Evolutionary conservation across 805 yeast species (phyloP).

Genomic region (Candida vartiovaarae): DNA sequence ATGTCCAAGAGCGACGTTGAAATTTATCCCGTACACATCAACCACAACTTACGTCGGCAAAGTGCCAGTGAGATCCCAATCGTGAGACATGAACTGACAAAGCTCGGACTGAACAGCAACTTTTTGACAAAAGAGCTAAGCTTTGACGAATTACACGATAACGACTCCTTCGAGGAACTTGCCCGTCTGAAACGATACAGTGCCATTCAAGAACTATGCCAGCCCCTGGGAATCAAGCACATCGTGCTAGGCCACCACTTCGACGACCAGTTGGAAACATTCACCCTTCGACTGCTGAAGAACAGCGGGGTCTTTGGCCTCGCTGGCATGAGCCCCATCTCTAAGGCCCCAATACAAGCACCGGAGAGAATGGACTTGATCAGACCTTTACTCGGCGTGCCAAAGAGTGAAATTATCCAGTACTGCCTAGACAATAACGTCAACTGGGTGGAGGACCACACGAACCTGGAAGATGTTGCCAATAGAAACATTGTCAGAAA

Average conservation of each 20-base stretch:
- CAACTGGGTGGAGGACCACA: constrained; percentile 64
- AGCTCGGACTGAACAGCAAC: constrained; percentile 21
- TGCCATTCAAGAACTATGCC: constrained; percentile 36
- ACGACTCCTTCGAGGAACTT: constrained; percentile 39
- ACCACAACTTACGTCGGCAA: constrained; percentile 48
- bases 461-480: constrained; percentile 49
- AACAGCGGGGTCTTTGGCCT: constrained; percentile 51
- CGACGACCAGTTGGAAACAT: constrained; percentile 72
- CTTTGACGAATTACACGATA: constrained; percentile 8
- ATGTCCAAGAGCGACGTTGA: constrained; percentile 24
- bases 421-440: constrained; percentile 37
- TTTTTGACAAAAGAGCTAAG: constrained; percentile 22
- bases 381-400: constrained; percentile 47
- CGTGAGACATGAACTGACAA: constrained; percentile 9
- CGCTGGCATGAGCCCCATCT: constrained; percentile 38
- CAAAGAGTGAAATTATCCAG: constrained; percentile 37
- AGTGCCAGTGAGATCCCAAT: constrained; percentile 22
- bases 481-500: constrained; percentile 49
- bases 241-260: constrained; percentile 60
- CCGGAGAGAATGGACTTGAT: constrained; percentile 23
- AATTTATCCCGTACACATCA: constrained; percentile 54
- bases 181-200: constrained; percentile 53
- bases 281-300: constrained; percentile 41
- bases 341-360: constrained; percentile 14
- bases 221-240: constrained; percentile 23